Percentiles rank a stretch among this genome's conserved stretches.
phyloP scores from a whole-genome alignment of 106 monocot genomes.

The Hemerocallis citrina region DNA sequence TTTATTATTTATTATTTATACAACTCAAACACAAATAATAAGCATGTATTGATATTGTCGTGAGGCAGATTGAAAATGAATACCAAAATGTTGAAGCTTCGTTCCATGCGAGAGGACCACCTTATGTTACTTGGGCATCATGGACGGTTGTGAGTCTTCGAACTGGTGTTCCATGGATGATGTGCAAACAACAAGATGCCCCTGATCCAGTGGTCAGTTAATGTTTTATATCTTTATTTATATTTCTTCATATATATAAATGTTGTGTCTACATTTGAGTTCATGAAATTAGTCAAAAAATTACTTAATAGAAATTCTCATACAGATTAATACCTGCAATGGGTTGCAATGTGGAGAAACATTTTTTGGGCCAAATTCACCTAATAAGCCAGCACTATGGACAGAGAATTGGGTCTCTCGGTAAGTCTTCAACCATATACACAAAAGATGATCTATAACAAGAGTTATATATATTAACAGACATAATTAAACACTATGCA shows the following conservation, averaged over 20 bases:
- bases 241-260: neutral
- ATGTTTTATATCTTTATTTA: neutral
- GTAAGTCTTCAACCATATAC: too few species aligned
- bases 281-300: neutral
- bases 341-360: constrained; percentile 76
- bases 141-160: constrained; percentile 61
- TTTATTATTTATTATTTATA: neutral
- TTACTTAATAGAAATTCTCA: neutral
- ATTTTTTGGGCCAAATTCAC: constrained; percentile 80
- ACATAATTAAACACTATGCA: too few species aligned
- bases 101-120: constrained; percentile 49
- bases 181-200: constrained; percentile 97
- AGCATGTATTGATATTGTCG: too few species aligned
- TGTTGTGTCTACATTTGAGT: too few species aligned
- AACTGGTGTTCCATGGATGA: constrained; percentile 94
- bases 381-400: constrained; percentile 81
- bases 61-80: constrained; percentile 77
- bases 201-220: constrained; percentile 73
- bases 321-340: constrained; percentile 88
- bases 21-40: neutral
- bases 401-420: constrained; percentile 87
- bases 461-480: too few species aligned
- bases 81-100: constrained; percentile 53
- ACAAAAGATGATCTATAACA: too few species aligned
- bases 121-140: constrained; percentile 81